These are phyloP conservation scores for Rhododendron ferrugineum DNA, from an alignment of 148 eudicot genomes.

Conservation along the genomic window DNA sequence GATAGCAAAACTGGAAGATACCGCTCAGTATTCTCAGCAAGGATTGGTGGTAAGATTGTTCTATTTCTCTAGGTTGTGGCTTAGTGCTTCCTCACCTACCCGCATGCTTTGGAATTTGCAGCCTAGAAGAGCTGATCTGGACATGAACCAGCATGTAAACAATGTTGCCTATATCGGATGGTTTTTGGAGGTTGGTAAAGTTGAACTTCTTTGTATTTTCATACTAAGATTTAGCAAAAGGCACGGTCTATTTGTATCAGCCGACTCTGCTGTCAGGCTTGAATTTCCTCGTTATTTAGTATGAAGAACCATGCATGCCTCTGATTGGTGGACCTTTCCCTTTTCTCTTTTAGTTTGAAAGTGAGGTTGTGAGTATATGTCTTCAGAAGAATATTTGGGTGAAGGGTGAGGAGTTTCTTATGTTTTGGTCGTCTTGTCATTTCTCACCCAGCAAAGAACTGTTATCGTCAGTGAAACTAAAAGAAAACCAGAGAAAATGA, in stretches of 20 bases:
- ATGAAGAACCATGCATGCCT: slow-evolving; percentile 8
- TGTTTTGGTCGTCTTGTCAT: background rate
- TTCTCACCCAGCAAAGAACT: background rate
- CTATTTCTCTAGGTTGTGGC: background rate
- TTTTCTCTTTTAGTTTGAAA: background rate
- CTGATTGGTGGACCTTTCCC: background rate
- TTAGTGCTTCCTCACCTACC: background rate
- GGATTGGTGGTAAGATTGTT: slow-evolving; percentile 65
- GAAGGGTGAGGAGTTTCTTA: background rate
- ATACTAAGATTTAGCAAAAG: background rate
- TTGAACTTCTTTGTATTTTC: background rate
- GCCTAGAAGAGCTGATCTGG: slow-evolving; percentile 96
- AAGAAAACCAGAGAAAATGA: background rate
- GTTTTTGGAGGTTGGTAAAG: slow-evolving; percentile 74
- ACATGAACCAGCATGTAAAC: slow-evolving; percentile 97
- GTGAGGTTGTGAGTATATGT: background rate
- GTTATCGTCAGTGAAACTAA: background rate
- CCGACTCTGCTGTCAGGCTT: background rate
- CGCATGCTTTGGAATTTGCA: slow-evolving; percentile 23
- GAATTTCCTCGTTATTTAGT: background rate
- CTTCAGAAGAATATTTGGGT: background rate
- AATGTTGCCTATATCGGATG: slow-evolving; percentile 96
- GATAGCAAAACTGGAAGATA: slow-evolving; percentile 79
- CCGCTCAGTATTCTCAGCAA: slow-evolving; percentile 50
- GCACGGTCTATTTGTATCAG: background rate